Base-by-base conservation (phyloP, 352 stramenopile genomes). In the Peronospora farinosa region DNA sequence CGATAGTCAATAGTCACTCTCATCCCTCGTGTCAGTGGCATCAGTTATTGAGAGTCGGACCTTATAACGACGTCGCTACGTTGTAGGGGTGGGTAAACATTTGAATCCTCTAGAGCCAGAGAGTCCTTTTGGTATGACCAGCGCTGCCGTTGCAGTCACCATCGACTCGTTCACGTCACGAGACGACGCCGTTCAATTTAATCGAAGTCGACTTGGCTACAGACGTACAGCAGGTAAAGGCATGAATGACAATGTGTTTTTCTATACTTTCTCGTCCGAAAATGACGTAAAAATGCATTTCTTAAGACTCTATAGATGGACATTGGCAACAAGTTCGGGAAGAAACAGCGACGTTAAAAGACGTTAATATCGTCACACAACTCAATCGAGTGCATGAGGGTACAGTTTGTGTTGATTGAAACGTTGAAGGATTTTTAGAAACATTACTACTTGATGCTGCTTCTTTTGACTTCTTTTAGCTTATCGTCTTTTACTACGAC, bases 401-500 rank as follows among this genome's bases (percentile, higher is more conserved):
- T 69, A 45, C 30, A 11, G 2, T 39, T 38, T n/a, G 11, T 33
- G 35, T 0, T 38, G n/a, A 21, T 42, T 53, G 8, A 5, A 9
- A 4, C 5, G 46, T 37, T 31, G 21, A 19, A 3, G n/a, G 40
- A n/a, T 15, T 36, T 11, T 16, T 17, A 16, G 21, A 27, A 48
- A 21, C 39, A 38, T n/a, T n/a, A 25, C 21, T 28, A 43, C 40
- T 17, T 7, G 1, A 43, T 25, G 19, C 40, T 46, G 1, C 13
- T 23, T 12, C 2, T 35, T 35, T 35, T 32, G 12, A 7, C 27
- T n/a, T 19, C 12, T 39, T 32, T 7, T 15, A 65, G 55, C 39
- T 15, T 62, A 69, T 45, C 51, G 55, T 2, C 31, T 65, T n/a
- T 57, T 54, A 13, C 27, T 68, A 5, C 48, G 54, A 41, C 47